These are phyloP conservation scores for Collybia sp. DNA, from an alignment of 768 basidiomycete genomes.

Conservation along the genomic window DNA sequence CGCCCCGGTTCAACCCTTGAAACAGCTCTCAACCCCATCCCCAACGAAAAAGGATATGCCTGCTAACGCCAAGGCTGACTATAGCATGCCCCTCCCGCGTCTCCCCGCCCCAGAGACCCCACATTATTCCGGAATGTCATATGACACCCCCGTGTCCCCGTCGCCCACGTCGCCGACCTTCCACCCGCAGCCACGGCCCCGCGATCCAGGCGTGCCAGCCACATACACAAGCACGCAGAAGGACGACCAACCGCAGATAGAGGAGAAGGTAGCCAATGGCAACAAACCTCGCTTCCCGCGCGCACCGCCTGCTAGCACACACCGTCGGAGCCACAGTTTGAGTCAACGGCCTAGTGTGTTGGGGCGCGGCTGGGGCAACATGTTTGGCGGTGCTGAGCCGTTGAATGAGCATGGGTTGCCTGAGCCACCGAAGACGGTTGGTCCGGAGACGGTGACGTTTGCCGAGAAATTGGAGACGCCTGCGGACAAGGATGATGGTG, in stretches of 20 bases:
- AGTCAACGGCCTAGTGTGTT: slow-evolving; percentile 62
- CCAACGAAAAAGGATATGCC: slow-evolving; percentile 22
- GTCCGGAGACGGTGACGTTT: slow-evolving; percentile 40
- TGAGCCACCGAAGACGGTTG: slow-evolving; percentile 56
- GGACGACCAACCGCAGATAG: slow-evolving; percentile 7
- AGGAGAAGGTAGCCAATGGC: slow-evolving; percentile 13
- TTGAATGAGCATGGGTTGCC: slow-evolving; percentile 39
- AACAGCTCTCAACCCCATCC: slow-evolving; percentile 13
- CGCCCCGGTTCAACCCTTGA: not conserved
- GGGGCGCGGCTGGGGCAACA: slow-evolving; percentile 51
- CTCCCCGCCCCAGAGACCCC: slow-evolving; percentile 78
- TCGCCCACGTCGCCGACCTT: slow-evolving; percentile 56
- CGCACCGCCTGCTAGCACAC: slow-evolving; percentile 73
- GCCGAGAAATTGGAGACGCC: slow-evolving; percentile 23
- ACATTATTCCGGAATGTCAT: slow-evolving; percentile 80
- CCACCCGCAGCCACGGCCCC: slow-evolving; percentile 56
- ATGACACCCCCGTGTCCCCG: slow-evolving; percentile 54
- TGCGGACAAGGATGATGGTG: slow-evolving; percentile 22
- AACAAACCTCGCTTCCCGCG: slow-evolving; percentile 40
- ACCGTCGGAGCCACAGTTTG: slow-evolving; percentile 79
- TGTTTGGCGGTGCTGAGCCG: slow-evolving; percentile 45
- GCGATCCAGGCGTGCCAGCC: slow-evolving; percentile 55
- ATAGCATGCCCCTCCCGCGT: slow-evolving; percentile 78
- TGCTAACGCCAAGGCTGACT: slow-evolving; percentile 49
- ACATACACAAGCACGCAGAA: slow-evolving; percentile 32